These are phyloP conservation scores for Cercospora zeae-maydis DNA, from an alignment of 2,329 filamentous ascomycete genomes.

Conservation along the genomic window DNA sequence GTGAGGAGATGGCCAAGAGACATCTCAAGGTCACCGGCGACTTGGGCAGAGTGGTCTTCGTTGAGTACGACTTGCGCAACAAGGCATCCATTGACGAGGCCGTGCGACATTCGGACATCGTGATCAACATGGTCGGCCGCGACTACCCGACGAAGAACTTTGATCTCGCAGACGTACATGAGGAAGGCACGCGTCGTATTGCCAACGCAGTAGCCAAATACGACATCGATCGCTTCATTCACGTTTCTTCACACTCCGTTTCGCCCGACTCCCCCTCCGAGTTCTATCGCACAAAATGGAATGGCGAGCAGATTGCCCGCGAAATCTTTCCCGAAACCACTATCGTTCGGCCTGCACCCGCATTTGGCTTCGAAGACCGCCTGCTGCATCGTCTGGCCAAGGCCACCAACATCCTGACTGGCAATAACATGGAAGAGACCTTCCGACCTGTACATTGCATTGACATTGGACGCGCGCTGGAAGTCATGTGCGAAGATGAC, in stretches of 20 bases:
- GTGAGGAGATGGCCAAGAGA: constrained; percentile 96
- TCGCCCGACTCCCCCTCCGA: constrained; percentile 74
- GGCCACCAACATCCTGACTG: constrained; percentile 75
- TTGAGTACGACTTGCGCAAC: constrained; percentile 93
- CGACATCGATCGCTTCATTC: constrained; percentile 93
- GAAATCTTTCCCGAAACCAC: constrained; percentile 95
- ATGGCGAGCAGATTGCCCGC: constrained; percentile 77
- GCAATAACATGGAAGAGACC: constrained; percentile 89
- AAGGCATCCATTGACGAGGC: constrained; percentile 94
- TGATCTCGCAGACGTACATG: constrained; percentile 83
- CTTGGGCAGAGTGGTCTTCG: constrained; percentile 81
- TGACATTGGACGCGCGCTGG: constrained; percentile 84
- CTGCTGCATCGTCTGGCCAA: constrained; percentile 82
- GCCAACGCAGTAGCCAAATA: constrained; percentile 94
- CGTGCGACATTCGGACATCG: constrained; percentile 93
- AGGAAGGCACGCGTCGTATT: constrained; percentile 89
- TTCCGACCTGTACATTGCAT: constrained; percentile 90
- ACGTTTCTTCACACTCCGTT: constrained; percentile 93
- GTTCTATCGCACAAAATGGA: constrained; percentile 87
- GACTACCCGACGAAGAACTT: constrained; percentile 99
- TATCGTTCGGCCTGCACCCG: constrained; percentile 86
- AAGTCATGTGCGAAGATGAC: constrained; percentile 88
- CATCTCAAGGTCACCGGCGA: constrained; percentile 96
- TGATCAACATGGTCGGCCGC: constrained; percentile 92
- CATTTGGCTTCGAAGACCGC: constrained; percentile 94